Evolutionary conservation across 2,329 filamentous ascomycete genomes (phyloP).

Genomic region (Basipetospora chlamydospora): DNA sequence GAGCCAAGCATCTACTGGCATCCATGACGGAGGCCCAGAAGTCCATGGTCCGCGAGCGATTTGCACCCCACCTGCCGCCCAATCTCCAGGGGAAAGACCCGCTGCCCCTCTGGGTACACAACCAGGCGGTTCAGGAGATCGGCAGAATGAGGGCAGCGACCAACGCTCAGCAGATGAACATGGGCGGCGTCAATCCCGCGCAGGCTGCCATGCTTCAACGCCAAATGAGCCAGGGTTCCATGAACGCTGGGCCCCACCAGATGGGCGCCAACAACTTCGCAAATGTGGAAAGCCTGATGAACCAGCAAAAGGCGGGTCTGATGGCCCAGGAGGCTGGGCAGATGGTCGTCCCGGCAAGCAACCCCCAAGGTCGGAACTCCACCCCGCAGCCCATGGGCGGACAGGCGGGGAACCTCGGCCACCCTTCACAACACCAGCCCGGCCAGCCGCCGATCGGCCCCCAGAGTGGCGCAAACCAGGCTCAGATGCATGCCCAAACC

Average conservation of each 20-base stretch:
- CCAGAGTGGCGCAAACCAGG: slow-evolving; percentile 21
- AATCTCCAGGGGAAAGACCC: slow-evolving; percentile 34
- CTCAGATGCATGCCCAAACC: slow-evolving; percentile 42
- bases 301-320: slow-evolving; percentile 40
- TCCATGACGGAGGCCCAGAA: slow-evolving; percentile 30
- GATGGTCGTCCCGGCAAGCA: slow-evolving; percentile 41
- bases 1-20: slow-evolving; percentile 25
- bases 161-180: slow-evolving; percentile 14
- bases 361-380: slow-evolving; percentile 21
- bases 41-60: no score
- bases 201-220: slow-evolving; percentile 17
- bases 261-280: slow-evolving; percentile 15
- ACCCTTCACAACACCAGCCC: slow-evolving; percentile 22
- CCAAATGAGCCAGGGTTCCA: slow-evolving; percentile 19
- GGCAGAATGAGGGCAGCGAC: slow-evolving; percentile 12
- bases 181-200: slow-evolving; percentile 19
- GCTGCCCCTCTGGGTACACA: slow-evolving; percentile 32
- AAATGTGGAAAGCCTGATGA: slow-evolving; percentile 37
- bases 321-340: slow-evolving; percentile 41
- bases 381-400: slow-evolving; percentile 32
- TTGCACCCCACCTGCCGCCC: no score
- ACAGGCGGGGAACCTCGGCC: slow-evolving; percentile 13
- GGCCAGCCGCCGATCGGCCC: slow-evolving; percentile 23
- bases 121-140: slow-evolving; percentile 20
- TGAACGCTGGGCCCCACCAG: slow-evolving; percentile 15